These are phyloP conservation scores for Acacia crassicarpa DNA, from an alignment of 306 rosid genomes.

Conservation along the genomic window DNA sequence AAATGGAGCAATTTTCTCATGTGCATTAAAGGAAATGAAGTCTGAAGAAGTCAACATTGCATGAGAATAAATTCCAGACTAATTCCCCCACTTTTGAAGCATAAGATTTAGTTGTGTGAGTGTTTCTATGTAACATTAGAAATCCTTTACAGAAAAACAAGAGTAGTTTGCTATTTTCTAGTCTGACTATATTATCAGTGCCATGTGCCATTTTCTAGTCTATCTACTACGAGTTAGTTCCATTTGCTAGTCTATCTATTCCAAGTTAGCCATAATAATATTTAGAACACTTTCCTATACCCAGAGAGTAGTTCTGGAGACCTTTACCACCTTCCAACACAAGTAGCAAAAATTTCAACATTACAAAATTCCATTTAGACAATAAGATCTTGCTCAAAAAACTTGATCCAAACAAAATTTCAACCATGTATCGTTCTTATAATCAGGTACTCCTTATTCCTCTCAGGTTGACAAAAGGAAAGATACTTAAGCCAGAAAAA, in stretches of 20 bases:
- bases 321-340: not conserved
- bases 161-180: not conserved
- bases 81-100: not conserved
- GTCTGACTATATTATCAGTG: too few relatives aligned
- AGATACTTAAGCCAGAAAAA: not conserved
- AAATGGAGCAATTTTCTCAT: not conserved
- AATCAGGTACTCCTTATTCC: not conserved
- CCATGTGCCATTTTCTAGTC: not conserved
- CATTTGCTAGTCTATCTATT: not conserved
- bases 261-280: not conserved
- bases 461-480: not conserved
- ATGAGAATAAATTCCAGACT: not conserved
- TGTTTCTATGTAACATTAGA: not conserved
- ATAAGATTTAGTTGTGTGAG: not conserved
- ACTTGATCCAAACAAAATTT: not conserved
- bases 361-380: not conserved
- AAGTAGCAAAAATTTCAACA: not conserved
- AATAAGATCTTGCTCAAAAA: not conserved
- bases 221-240: not conserved
- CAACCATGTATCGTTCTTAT: not conserved
- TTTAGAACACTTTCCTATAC: too few relatives aligned
- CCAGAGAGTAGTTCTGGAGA: not conserved
- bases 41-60: not conserved
- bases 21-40: not conserved
- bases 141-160: not conserved